Evolutionary conservation across 108 stramenopile species (phyloP).

Genomic region (Ochromonas danica): DNA sequence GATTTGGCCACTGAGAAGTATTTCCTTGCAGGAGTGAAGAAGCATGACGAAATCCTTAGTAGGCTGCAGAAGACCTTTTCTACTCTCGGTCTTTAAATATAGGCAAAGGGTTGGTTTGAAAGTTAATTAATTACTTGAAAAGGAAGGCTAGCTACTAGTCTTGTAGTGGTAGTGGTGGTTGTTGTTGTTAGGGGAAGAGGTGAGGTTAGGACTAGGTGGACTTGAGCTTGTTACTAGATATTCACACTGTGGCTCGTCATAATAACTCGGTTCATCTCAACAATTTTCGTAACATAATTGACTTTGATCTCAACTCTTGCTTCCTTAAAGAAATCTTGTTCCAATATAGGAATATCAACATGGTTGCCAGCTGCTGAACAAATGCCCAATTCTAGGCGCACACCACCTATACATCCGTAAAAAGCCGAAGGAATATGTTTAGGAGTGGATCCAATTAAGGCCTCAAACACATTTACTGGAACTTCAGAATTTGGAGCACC

Average conservation of each 20-base stretch:
- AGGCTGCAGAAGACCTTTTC: not conserved
- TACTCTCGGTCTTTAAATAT: not conserved
- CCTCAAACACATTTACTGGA: constrained; percentile 1
- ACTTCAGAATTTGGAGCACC: constrained; percentile 9
- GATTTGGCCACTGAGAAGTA: not conserved
- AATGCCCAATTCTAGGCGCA: constrained; percentile 1
- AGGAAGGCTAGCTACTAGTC: too few relatives aligned
- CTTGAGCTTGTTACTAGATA: too few relatives aligned
- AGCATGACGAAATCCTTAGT: constrained; percentile 10
- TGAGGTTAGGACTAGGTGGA: too few relatives aligned
- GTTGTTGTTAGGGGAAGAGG: too few relatives aligned
- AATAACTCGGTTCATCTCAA: constrained; percentile 5
- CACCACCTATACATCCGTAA: constrained; percentile 5
- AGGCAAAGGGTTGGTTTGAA: too few relatives aligned
- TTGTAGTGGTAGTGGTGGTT: too few relatives aligned
- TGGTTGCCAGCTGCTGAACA: constrained; percentile 4
- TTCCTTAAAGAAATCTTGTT: constrained; percentile 6
- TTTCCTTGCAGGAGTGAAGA: constrained; percentile 5
- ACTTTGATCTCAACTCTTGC: constrained; percentile 9
- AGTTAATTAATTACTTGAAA: too few relatives aligned
- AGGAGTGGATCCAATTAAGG: constrained; percentile 1
- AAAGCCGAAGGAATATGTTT: constrained; percentile 2
- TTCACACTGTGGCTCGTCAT: not conserved
- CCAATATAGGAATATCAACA: constrained; percentile 1
- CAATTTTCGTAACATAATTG: constrained; percentile 10